These are phyloP conservation scores for Vitis hybrid DNA, from an alignment of 177 flowering plant genomes.

Conservation along the genomic window DNA sequence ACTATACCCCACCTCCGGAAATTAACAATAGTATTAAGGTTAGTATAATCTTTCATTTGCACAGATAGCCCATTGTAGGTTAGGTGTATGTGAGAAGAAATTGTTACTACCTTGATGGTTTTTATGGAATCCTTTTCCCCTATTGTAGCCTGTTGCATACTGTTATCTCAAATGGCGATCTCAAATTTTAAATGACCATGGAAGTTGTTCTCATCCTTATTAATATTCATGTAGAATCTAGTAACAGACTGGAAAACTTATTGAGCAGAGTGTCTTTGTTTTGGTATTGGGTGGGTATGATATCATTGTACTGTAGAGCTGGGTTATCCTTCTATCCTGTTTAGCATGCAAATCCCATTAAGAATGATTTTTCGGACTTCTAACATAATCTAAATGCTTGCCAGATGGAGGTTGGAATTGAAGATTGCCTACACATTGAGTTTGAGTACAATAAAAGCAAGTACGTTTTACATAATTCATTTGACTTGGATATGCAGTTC, in stretches of 20 bases:
- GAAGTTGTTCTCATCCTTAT: background rate
- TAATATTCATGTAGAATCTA: background rate
- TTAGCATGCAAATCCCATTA: background rate
- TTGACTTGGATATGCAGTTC: background rate
- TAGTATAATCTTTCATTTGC: slow-evolving; percentile 14
- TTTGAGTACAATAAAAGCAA: slow-evolving; percentile 98
- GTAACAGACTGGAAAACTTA: background rate
- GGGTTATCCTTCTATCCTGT: too few relatives aligned
- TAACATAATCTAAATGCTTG: slow-evolving; percentile 13
- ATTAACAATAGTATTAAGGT: slow-evolving; percentile 97
- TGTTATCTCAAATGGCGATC: background rate
- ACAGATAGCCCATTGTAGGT: background rate
- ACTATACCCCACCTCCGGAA: slow-evolving; percentile 71
- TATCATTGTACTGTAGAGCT: background rate
- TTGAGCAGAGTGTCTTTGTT: background rate
- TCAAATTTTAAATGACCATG: background rate
- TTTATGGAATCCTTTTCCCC: background rate
- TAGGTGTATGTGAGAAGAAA: background rate
- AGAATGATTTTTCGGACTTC: slow-evolving; percentile 1
- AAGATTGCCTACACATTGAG: slow-evolving; percentile 97
- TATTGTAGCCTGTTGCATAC: background rate
- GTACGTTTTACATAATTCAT: slow-evolving; percentile 38
- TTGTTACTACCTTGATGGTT: background rate
- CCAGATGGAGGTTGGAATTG: slow-evolving; percentile 99
- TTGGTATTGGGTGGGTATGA: background rate